A percentile compares a stretch with the other conserved stretches of the same genome.
Conservation (phyloP, 2,329 filamentous ascomycete genomes). For the Pseudogymnoascus sp. region DNA sequence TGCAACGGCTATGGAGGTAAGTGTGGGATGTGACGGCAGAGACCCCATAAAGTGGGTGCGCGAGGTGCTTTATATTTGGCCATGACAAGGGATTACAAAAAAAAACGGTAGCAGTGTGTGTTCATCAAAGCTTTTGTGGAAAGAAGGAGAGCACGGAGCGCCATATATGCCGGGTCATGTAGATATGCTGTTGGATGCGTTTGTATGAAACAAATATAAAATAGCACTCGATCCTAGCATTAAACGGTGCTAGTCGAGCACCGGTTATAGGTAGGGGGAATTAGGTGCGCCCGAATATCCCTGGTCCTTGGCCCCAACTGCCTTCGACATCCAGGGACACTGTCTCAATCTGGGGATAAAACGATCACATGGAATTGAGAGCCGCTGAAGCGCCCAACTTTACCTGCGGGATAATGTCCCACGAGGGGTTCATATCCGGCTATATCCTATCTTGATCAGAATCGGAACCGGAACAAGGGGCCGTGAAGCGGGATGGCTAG, state of each 20-base stretch:
- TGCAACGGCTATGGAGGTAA: slow-evolving; percentile 10
- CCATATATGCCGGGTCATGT: background rate
- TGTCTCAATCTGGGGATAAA: background rate
- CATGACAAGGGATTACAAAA: background rate
- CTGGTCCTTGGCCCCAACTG: background rate
- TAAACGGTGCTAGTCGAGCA: background rate
- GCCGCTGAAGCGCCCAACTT: background rate
- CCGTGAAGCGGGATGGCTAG: background rate
- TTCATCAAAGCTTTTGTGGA: background rate
- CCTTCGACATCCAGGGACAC: background rate
- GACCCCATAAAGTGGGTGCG: background rate
- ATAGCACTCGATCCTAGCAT: background rate
- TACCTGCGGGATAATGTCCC: background rate
- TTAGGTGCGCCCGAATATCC: background rate
- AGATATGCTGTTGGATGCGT: background rate
- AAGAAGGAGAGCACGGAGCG: background rate
- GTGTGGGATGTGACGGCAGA: background rate
- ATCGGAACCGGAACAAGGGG: background rate
- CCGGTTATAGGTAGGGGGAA: background rate
- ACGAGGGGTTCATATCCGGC: background rate
- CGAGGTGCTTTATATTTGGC: background rate
- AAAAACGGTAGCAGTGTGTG: background rate
- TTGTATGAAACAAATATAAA: background rate
- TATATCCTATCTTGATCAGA: background rate
- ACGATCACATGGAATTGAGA: background rate